These are phyloP conservation scores for Parachlorella kessleri DNA, from an alignment of 139 green algal species.

Conservation along the genomic window DNA sequence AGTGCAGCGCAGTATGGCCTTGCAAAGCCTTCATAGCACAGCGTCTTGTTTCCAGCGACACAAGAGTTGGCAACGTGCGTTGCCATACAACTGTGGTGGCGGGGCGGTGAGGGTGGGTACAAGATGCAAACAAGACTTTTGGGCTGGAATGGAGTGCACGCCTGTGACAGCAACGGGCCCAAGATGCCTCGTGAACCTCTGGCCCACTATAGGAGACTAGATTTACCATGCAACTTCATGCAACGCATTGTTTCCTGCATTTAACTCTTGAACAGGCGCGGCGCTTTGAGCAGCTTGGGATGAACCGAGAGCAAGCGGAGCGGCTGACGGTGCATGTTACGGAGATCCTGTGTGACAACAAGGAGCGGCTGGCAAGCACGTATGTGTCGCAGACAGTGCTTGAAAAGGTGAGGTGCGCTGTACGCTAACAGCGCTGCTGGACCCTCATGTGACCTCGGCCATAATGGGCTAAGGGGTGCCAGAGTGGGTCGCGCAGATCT, in stretches of 20 bases:
- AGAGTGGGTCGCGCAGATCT: too few species aligned
- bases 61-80: too few species aligned
- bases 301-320: constrained; percentile 69
- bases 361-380: constrained; percentile 64
- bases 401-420: constrained; percentile 65
- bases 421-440: too few species aligned
- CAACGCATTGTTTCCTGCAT: background rate
- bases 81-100: background rate
- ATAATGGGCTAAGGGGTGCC: too few species aligned
- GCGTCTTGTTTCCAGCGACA: too few species aligned
- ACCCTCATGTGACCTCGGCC: too few species aligned
- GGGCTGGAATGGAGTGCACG: background rate
- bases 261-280: constrained; percentile 35
- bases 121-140: background rate
- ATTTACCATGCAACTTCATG: background rate
- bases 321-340: constrained; percentile 69
- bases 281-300: constrained; percentile 45
- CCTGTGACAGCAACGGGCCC: background rate
- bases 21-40: too few species aligned
- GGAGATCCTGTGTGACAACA: constrained; percentile 69
- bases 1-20: too few species aligned
- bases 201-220: background rate
- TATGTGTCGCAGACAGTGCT: constrained; percentile 71
- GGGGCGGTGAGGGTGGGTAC: background rate
- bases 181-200: background rate